A percentile compares a stretch with the other conserved stretches of the same genome.
These are phyloP conservation scores for Aspergillus sp. DNA, from an alignment of 2,329 filamentous ascomycete genomes.

Conservation along the genomic window DNA sequence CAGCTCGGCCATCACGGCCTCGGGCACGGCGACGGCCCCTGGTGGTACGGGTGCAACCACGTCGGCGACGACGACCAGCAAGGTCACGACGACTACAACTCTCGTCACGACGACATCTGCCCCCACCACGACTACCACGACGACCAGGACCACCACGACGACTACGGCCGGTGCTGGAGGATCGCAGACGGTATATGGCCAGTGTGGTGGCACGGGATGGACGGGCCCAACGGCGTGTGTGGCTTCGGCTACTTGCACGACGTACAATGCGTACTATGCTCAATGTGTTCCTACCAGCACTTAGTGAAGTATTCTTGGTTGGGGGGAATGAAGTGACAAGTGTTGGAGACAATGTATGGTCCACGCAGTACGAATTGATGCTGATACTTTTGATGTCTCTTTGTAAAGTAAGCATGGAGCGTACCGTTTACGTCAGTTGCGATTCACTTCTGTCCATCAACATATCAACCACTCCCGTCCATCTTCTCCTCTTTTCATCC, in stretches of 20 bases:
- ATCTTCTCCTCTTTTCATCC: neutral
- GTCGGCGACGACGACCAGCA: neutral
- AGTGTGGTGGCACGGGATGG: constrained; percentile 1
- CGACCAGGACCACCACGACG: neutral
- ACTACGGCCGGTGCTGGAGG: neutral
- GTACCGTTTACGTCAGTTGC: too few relatives aligned
- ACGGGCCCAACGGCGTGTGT: neutral
- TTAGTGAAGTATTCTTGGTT: neutral
- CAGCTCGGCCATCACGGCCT: constrained; percentile 15
- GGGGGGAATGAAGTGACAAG: too few relatives aligned
- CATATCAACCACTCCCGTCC: neutral
- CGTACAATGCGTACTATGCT: neutral
- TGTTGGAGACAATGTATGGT: too few relatives aligned
- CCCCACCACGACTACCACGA: neutral
- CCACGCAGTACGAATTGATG: too few relatives aligned
- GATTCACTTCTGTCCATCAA: too few relatives aligned
- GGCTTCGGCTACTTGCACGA: neutral
- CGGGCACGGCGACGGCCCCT: constrained; percentile 10
- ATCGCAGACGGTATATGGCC: neutral
- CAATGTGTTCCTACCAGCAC: neutral
- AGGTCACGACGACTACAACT: neutral
- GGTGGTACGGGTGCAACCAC: neutral
- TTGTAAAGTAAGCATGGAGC: too few relatives aligned
- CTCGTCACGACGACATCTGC: neutral
- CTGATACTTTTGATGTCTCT: too few relatives aligned